Conservation (phyloP, 176 grass and related monocot genomes). For the Oryza glaberrima region DNA sequence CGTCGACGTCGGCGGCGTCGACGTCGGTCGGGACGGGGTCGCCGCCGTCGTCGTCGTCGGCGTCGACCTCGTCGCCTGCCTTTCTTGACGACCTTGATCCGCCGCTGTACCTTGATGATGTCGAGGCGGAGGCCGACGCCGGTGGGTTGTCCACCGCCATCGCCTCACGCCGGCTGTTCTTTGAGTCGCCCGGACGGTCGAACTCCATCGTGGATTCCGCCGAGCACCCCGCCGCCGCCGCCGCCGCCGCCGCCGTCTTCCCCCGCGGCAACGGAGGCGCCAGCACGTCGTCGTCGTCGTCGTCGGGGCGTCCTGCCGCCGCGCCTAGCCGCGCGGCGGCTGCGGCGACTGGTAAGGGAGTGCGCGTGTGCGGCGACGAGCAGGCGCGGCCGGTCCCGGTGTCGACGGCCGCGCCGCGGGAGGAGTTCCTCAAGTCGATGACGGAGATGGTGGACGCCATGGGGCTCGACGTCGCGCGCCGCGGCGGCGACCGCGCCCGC, state of each 20-base stretch:
- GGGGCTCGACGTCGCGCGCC: conserved; percentile 48
- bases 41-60: conserved; percentile 31
- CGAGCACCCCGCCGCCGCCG: neutral
- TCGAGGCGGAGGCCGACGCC: conserved; percentile 39
- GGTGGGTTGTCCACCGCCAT: conserved; percentile 66
- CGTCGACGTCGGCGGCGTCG: conserved; percentile 15
- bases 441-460: conserved; percentile 80
- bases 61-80: conserved; percentile 38
- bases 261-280: neutral
- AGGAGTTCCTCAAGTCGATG: conserved; percentile 81
- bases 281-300: neutral
- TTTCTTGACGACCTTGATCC: conserved; percentile 55
- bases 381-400: conserved; percentile 48
- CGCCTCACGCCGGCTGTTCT: conserved; percentile 70
- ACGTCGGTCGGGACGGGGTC: conserved; percentile 43
- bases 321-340: too few relatives aligned
- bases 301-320: neutral
- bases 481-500: conserved; percentile 50
- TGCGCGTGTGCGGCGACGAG: neutral
- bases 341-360: neutral
- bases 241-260: neutral
- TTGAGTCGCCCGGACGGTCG: conserved; percentile 58
- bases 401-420: conserved; percentile 58
- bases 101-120: conserved; percentile 42
- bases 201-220: conserved; percentile 85